phyloP scores from a whole-genome alignment of 805 yeast species.

The Hanseniaspora taiwanica region DNA sequence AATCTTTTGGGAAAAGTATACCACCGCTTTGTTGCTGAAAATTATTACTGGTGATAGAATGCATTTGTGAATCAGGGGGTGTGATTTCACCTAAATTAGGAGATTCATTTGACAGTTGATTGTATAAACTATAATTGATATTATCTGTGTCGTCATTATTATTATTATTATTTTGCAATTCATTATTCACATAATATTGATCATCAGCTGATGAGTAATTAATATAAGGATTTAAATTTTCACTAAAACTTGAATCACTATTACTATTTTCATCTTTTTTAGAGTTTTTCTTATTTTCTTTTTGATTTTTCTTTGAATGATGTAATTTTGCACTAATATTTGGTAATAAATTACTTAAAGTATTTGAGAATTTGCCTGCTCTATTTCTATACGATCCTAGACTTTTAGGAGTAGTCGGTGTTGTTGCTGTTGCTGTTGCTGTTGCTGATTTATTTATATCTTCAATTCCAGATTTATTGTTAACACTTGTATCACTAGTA shows the following conservation, averaged over 20 bases:
- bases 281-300: background rate
- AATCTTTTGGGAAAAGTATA: constrained; percentile 15
- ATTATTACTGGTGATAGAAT: background rate
- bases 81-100: background rate
- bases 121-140: too few species aligned
- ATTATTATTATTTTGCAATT: background rate
- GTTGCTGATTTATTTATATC: background rate
- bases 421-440: constrained; percentile 8
- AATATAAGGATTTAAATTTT: too few species aligned
- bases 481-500: background rate
- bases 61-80: background rate
- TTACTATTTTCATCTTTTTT: background rate
- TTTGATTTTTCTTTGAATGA: constrained; percentile 12
- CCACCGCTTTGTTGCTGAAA: constrained; percentile 10
- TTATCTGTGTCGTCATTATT: background rate
- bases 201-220: too few species aligned
- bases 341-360: constrained; percentile 23
- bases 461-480: constrained; percentile 12
- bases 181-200: too few species aligned
- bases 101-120: too few species aligned
- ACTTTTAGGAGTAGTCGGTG: constrained; percentile 15
- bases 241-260: too few species aligned
- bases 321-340: constrained; percentile 24
- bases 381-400: constrained; percentile 23
- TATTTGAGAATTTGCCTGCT: constrained; percentile 23